Evolutionary conservation across 2,329 filamentous ascomycete species (phyloP).

Genomic region (Paraconiothyrium sp.): DNA sequence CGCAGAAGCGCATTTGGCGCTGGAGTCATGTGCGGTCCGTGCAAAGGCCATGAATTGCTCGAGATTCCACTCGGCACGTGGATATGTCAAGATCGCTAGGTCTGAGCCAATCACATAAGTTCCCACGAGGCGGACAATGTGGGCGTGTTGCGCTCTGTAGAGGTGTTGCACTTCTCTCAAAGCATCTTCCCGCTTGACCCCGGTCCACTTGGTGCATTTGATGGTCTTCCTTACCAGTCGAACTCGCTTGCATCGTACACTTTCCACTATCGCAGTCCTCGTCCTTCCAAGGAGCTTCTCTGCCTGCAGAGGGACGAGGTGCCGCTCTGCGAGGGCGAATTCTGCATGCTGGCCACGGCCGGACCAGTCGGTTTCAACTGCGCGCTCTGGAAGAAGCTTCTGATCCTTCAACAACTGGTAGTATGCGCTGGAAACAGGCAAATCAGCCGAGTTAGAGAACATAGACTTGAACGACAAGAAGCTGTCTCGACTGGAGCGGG

Average conservation of each 20-base stretch:
- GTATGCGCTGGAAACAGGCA: slow-evolving; percentile 3
- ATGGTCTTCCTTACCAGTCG: slow-evolving; percentile 30
- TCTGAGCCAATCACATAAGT: slow-evolving; percentile 26
- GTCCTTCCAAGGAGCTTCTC: slow-evolving; percentile 20
- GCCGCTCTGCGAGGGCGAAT: slow-evolving; percentile 8
- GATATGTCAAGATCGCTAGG: slow-evolving; percentile 31
- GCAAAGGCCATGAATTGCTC: slow-evolving; percentile 26
- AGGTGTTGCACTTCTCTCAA: slow-evolving; percentile 32
- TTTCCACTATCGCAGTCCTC: slow-evolving; percentile 29
- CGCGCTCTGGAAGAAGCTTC: slow-evolving; percentile 15
- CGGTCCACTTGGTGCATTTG: slow-evolving; percentile 18
- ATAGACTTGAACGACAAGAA: slow-evolving; percentile 10
- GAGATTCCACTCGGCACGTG: slow-evolving; percentile 29
- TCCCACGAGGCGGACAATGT: slow-evolving; percentile 32
- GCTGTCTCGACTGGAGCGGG: slow-evolving; percentile 11
- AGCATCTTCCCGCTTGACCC: slow-evolving; percentile 28
- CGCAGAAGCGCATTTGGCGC: neutral
- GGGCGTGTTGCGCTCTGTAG: slow-evolving; percentile 25
- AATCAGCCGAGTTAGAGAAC: neutral
- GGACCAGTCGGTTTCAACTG: slow-evolving; percentile 17
- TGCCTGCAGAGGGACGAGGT: slow-evolving; percentile 13
- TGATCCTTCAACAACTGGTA: slow-evolving; percentile 10
- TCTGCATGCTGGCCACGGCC: slow-evolving; percentile 22
- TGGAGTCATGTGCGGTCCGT: neutral
- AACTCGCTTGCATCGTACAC: slow-evolving; percentile 28